Conservation (phyloP, 2,329 filamentous ascomycete species). For the Orbilia blumenaviensis region DNA sequence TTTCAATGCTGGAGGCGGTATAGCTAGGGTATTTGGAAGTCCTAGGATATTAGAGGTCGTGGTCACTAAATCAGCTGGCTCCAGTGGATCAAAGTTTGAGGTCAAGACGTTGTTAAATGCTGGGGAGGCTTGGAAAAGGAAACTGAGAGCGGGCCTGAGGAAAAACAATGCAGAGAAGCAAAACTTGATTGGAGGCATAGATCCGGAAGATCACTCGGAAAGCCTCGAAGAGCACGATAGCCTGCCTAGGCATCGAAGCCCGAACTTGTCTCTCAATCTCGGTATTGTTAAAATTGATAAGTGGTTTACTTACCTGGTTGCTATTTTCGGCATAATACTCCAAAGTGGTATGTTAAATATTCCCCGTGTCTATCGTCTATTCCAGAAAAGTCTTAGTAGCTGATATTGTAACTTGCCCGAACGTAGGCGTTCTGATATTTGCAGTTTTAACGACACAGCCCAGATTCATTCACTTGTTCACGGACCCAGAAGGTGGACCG, state of each 20-base stretch:
- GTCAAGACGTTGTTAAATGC: not conserved
- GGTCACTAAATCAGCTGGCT: not conserved
- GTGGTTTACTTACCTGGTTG: constrained; percentile 6
- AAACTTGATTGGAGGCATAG: not conserved
- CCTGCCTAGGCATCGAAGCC: not conserved
- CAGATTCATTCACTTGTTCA: not conserved
- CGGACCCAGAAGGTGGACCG: not conserved
- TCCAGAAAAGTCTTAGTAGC: not conserved
- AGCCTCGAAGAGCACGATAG: not conserved
- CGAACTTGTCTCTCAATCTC: constrained; percentile 47
- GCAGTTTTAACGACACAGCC: constrained; percentile 15
- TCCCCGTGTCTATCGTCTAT: not conserved
- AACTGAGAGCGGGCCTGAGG: not conserved
- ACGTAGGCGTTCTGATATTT: constrained; percentile 44
- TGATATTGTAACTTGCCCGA: not conserved
- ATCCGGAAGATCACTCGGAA: not conserved
- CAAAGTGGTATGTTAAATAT: constrained; percentile 27
- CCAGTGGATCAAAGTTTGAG: not conserved
- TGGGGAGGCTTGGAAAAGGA: not conserved
- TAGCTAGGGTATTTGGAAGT: not conserved
- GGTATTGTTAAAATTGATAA: constrained; percentile 24
- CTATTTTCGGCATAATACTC: constrained; percentile 34
- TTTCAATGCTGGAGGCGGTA: not conserved
- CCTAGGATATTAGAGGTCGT: constrained; percentile 6
- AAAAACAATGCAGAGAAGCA: not conserved